These are phyloP conservation scores for Fusarium coffeatum DNA, from an alignment of 2,329 filamentous ascomycete species.

Conservation along the genomic window DNA sequence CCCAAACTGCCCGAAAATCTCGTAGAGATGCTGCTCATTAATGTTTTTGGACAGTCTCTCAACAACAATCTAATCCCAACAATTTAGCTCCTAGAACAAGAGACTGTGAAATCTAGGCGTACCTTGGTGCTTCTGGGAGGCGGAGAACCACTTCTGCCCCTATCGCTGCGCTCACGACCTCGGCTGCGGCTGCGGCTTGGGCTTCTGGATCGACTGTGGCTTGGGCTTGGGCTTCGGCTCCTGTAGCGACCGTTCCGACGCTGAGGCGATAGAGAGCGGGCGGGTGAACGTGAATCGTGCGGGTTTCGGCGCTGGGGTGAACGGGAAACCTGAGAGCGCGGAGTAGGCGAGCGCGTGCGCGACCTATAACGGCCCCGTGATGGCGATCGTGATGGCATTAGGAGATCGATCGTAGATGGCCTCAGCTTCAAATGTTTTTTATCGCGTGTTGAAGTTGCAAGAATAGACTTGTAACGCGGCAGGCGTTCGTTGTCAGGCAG, in stretches of 20 bases:
- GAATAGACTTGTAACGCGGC: conserved; percentile 15
- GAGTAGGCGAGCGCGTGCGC: conserved; percentile 52
- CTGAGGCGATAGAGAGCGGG: conserved; percentile 49
- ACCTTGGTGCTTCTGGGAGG: conserved; percentile 65
- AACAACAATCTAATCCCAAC: conserved; percentile 79
- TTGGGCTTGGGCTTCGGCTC: conserved; percentile 46
- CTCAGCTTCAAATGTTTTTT: conserved; percentile 9
- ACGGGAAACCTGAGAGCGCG: conserved; percentile 51
- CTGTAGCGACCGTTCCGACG: conserved; percentile 52
- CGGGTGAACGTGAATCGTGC: conserved; percentile 51
- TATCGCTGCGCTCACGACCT: conserved; percentile 50
- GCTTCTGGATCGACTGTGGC: conserved; percentile 44
- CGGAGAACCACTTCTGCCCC: conserved; percentile 55
- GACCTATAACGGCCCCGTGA: conserved; percentile 51
- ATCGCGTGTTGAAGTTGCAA: conserved; percentile 18
- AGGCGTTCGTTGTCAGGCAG: conserved; percentile 9
- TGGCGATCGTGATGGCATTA: conserved; percentile 49
- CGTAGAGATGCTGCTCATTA: conserved; percentile 85
- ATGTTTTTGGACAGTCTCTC: conserved; percentile 97
- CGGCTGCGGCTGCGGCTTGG: conserved; percentile 49
- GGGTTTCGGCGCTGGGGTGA: conserved; percentile 49
- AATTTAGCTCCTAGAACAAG: conserved; percentile 21
- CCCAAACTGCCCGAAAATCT: conserved; percentile 93
- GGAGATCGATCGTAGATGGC: background rate
- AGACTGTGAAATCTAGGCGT: conserved; percentile 15